phyloP scores from a whole-genome alignment of 306 rosid genomes.

The Sicyos edulis region DNA sequence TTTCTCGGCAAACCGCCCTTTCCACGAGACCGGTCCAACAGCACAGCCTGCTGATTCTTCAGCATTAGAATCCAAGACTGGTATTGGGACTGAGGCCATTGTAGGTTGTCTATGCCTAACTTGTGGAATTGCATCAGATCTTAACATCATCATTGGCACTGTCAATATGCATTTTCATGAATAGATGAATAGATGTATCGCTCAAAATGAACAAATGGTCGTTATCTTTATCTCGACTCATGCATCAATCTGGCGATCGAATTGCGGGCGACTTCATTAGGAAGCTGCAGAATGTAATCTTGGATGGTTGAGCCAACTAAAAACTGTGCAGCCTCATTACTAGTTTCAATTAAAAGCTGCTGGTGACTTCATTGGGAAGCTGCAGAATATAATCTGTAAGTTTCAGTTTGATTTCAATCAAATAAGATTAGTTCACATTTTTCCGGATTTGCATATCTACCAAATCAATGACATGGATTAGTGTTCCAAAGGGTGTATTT shows the following conservation, averaged over 20 bases:
- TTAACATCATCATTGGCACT: conserved; percentile 93
- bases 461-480: conserved; percentile 57
- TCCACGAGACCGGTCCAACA: conserved; percentile 4
- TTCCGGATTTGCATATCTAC: conserved; percentile 73
- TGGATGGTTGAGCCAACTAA: conserved; percentile 75
- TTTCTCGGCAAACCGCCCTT: conserved; percentile 22
- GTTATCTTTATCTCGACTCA: conserved; percentile 33
- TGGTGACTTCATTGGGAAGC: too few relatives aligned
- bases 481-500: conserved; percentile 71
- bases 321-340: conserved; percentile 72
- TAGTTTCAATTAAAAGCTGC: too few relatives aligned
- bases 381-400: conserved; percentile 30
- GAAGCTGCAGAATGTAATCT: conserved; percentile 71
- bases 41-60: conserved; percentile 19
- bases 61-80: conserved; percentile 8
- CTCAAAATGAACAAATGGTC: neutral
- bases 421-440: conserved; percentile 70
- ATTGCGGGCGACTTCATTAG: conserved; percentile 71
- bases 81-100: conserved; percentile 17
- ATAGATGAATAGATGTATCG: neutral
- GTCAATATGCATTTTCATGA: conserved; percentile 15
- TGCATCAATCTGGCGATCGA: conserved; percentile 72
- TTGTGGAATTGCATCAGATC: conserved; percentile 36
- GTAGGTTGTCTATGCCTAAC: conserved; percentile 18
- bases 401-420: conserved; percentile 71